Conservation (phyloP, 768 basidiomycete species). For the Leucogyrophana mollusca region DNA sequence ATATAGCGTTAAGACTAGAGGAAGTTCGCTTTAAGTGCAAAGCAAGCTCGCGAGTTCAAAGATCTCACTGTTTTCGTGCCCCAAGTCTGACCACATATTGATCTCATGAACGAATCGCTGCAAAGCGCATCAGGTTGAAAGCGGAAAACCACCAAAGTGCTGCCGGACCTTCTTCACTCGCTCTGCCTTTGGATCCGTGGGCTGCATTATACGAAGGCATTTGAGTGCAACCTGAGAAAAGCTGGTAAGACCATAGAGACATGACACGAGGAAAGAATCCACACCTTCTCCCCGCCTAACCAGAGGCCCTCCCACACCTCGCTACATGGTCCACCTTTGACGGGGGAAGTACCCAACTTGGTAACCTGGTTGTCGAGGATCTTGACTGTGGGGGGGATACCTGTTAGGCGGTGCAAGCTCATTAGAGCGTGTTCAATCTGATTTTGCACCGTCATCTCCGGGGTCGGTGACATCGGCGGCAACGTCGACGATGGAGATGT, state of each 20-base stretch:
- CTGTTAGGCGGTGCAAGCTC: constrained; percentile 48
- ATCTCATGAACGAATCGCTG: constrained; percentile 62
- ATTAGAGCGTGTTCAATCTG: constrained; percentile 46
- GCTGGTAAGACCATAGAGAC: neutral
- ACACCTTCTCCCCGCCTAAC: constrained; percentile 52
- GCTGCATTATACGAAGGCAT: constrained; percentile 45
- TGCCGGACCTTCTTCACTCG: constrained; percentile 35
- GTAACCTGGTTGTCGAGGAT: constrained; percentile 52
- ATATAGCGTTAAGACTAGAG: constrained; percentile 44
- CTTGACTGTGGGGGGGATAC: constrained; percentile 52
- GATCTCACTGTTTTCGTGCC: constrained; percentile 37
- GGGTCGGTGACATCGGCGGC: constrained; percentile 11
- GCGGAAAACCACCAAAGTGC: too few relatives aligned
- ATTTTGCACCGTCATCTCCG: constrained; percentile 25
- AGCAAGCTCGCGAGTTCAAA: constrained; percentile 6
- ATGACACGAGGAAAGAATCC: neutral
- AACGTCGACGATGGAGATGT: constrained; percentile 13
- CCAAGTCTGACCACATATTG: constrained; percentile 49
- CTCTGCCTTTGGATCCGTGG: constrained; percentile 40
- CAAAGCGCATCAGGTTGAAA: neutral
- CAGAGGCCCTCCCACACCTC: constrained; percentile 55
- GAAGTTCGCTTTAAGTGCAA: constrained; percentile 19
- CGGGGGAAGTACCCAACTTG: constrained; percentile 34
- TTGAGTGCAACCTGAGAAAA: constrained; percentile 54
- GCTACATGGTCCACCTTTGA: constrained; percentile 53